Evolutionary conservation across 768 basidiomycete genomes (phyloP), one percentile per base, ranked within the genome.

Genomic region (Xerocomellus amylosporus): DNA sequence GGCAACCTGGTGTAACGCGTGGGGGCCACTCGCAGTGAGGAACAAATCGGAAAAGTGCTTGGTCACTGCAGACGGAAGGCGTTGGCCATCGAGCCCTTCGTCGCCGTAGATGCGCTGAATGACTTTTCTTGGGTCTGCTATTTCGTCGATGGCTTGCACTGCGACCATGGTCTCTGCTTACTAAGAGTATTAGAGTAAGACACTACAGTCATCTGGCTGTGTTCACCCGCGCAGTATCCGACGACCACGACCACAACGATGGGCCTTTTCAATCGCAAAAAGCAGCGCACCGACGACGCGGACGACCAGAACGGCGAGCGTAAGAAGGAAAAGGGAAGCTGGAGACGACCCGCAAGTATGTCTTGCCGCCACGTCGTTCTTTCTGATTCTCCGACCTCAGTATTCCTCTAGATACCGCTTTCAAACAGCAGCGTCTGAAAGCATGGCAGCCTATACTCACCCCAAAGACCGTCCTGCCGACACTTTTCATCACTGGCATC

Each of bases 371-470:
- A 28, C 22, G 34, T 41, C 46, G 51, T 56, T 43, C 56, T 45
- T 49, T 51, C 50, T 46, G 19, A 19, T 46, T 24, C 47, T 20
- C 42, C 55, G 47, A 58, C 59, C 64, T 56, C 61, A 58, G 58
- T 50, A 42, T 42, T 41, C 13, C 45, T 15, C 53, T 14, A 97
- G 93, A 98, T 74, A 98, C 95, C 55, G 96, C 95, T 38, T 98
- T 97, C 83, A 98, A 97, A 76, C 97, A 99, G 72, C 97, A 99
- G 73, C 89, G 97, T 52, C 83, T 99, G 68, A 98, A 98, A 77
- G 97, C 97, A 67, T 99, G 97, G 97, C 97, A 99, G 79, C 97
- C 97, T 9, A 98, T 99, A 69, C 81, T 98, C 44, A 98, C 95
- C 5, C 97, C 97, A 5, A 95, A 95, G 73, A 97, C 94, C 2